These are phyloP conservation scores for Candida sojae DNA, from an alignment of 1,139 yeast genomes.

Conservation along the genomic window DNA sequence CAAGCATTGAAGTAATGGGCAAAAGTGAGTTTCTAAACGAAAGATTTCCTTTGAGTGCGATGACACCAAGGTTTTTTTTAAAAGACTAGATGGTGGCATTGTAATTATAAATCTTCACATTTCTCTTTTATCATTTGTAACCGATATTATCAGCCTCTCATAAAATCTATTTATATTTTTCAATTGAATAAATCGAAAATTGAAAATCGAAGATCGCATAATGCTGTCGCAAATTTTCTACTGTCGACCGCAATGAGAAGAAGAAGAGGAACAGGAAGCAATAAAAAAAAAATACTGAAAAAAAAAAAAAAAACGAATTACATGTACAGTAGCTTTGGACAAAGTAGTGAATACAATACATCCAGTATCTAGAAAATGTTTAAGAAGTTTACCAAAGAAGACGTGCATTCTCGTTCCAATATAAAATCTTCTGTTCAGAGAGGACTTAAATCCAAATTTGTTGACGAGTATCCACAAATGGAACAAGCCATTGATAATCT, in stretches of 20 bases:
- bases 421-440: slow-evolving; percentile 92
- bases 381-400: slow-evolving; percentile 79
- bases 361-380: slow-evolving; percentile 34
- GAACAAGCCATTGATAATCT: slow-evolving; percentile 78
- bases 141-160: background rate
- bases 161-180: too few species aligned
- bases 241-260: too few species aligned
- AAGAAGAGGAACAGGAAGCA: too few species aligned
- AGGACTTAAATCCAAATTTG: slow-evolving; percentile 72
- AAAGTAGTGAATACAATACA: too few species aligned
- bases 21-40: slow-evolving; percentile 34
- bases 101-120: slow-evolving; percentile 74
- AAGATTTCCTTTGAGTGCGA: slow-evolving; percentile 77
- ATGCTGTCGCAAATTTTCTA: background rate
- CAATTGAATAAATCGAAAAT: background rate
- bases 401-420: slow-evolving; percentile 86
- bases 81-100: slow-evolving; percentile 56
- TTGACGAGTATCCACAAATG: slow-evolving; percentile 67
- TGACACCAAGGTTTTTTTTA: slow-evolving; percentile 49
- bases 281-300: background rate
- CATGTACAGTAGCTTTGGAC: too few species aligned
- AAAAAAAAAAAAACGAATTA: background rate
- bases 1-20: slow-evolving; percentile 50
- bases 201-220: background rate
- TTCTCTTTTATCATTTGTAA: background rate